These are phyloP conservation scores for Cyclotella choctawhatcheeana DNA, from an alignment of 108 stramenopile genomes.

Conservation along the genomic window DNA sequence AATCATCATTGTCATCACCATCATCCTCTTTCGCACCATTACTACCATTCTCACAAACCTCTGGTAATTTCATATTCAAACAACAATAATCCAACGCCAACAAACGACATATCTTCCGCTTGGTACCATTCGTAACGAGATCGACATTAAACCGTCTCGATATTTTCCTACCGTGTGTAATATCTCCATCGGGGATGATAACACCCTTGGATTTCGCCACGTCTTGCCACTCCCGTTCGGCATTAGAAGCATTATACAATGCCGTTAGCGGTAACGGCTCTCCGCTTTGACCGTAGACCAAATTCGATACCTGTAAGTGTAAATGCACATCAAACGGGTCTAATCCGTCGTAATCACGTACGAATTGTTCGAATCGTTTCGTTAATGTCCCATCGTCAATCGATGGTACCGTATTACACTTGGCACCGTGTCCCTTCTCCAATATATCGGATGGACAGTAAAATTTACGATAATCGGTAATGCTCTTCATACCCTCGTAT, in stretches of 20 bases:
- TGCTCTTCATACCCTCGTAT: slow-evolving; percentile 27
- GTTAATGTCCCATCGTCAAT: slow-evolving; percentile 47
- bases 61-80: slow-evolving; percentile 42
- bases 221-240: slow-evolving; percentile 39
- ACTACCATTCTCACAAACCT: slow-evolving; percentile 17
- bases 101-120: slow-evolving; percentile 39
- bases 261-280: slow-evolving; percentile 36
- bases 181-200: slow-evolving; percentile 15
- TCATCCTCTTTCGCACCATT: no score
- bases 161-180: slow-evolving; percentile 38
- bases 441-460: slow-evolving; percentile 37
- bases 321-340: slow-evolving; percentile 51
- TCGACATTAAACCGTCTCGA: slow-evolving; percentile 40
- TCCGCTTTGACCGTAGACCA: slow-evolving; percentile 24
- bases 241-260: slow-evolving; percentile 45
- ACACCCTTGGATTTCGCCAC: slow-evolving; percentile 37
- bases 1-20: no score
- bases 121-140: slow-evolving; percentile 36
- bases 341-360: slow-evolving; percentile 42
- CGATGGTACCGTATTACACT: slow-evolving; percentile 24
- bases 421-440: background rate
- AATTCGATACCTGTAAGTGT: slow-evolving; percentile 33
- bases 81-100: slow-evolving; percentile 53
- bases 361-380: slow-evolving; percentile 39
- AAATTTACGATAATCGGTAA: slow-evolving; percentile 26